Percentiles rank a stretch among this genome's conserved stretches.
Conservation (phyloP, 768 basidiomycete species). For the Tulasnella sp. region DNA sequence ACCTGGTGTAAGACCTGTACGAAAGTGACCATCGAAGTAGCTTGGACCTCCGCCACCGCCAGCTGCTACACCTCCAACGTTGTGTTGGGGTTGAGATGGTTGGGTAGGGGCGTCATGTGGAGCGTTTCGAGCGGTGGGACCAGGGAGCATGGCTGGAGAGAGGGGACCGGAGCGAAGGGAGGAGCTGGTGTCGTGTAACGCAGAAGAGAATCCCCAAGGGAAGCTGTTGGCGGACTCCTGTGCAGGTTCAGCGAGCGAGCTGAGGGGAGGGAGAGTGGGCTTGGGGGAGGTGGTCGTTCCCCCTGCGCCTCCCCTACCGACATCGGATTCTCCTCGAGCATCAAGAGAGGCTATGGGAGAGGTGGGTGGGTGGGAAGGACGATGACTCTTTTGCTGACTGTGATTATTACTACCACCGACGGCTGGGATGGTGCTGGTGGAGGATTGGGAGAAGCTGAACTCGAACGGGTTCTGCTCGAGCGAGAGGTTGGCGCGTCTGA, state of each 20-base stretch:
- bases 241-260: conserved; percentile 49
- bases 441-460: conserved; percentile 32
- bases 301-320: conserved; percentile 11
- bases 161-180: conserved; percentile 88
- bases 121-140: conserved; percentile 39
- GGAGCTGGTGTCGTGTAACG: conserved; percentile 41
- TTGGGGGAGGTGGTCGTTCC: conserved; percentile 35
- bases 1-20: conserved; percentile 74
- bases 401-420: conserved; percentile 23
- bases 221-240: conserved; percentile 34
- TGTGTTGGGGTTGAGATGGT: conserved; percentile 26
- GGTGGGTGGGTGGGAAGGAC: conserved; percentile 7
- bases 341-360: conserved; percentile 23
- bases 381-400: conserved; percentile 20
- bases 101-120: neutral
- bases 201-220: conserved; percentile 49
- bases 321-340: conserved; percentile 11
- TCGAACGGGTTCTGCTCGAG: conserved; percentile 92
- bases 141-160: conserved; percentile 92
- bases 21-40: conserved; percentile 54
- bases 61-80: conserved; percentile 22
- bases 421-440: conserved; percentile 27
- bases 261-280: conserved; percentile 71
- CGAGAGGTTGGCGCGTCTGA: conserved; percentile 55
- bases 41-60: conserved; percentile 26